Conservation (phyloP, 2,329 filamentous ascomycete species). For the Penicillium sclerotigenum region DNA sequence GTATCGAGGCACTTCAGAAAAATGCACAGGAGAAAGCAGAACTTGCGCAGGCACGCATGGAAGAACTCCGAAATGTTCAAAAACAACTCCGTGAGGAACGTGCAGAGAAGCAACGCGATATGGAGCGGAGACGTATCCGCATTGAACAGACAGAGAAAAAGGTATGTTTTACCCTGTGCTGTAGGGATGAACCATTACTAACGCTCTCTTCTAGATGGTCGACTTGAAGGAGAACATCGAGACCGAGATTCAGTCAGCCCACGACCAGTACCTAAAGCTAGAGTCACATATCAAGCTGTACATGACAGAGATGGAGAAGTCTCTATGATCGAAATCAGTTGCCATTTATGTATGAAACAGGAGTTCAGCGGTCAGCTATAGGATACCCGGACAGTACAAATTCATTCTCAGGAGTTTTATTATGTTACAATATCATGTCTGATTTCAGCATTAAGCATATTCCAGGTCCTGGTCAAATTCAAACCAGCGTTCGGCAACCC, state of each 20-base stretch:
- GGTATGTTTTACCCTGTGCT: conserved; percentile 51
- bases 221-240: conserved; percentile 98
- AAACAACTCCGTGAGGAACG: conserved; percentile 79
- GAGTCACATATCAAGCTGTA: conserved; percentile 96
- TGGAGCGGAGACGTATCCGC: conserved; percentile 84
- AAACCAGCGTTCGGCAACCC: conserved; percentile 66
- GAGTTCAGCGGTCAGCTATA: conserved; percentile 37
- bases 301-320: conserved; percentile 98
- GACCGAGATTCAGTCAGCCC: conserved; percentile 82
- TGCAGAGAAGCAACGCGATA: conserved; percentile 81
- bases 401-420: conserved; percentile 27
- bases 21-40: conserved; percentile 78
- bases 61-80: conserved; percentile 78
- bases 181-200: conserved; percentile 13
- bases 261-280: conserved; percentile 96
- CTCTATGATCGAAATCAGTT: conserved; percentile 50
- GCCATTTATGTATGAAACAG: conserved; percentile 32
- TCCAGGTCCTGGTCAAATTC: conserved; percentile 43
- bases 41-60: conserved; percentile 82
- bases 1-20: conserved; percentile 77
- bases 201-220: conserved; percentile 66
- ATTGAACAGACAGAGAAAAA: conserved; percentile 99
- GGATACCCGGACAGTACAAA: conserved; percentile 40
- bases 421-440: conserved; percentile 17
- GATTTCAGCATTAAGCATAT: conserved; percentile 11